Evolutionary conservation across 345 rosid species (phyloP).

Genomic region (Salix caprea): DNA sequence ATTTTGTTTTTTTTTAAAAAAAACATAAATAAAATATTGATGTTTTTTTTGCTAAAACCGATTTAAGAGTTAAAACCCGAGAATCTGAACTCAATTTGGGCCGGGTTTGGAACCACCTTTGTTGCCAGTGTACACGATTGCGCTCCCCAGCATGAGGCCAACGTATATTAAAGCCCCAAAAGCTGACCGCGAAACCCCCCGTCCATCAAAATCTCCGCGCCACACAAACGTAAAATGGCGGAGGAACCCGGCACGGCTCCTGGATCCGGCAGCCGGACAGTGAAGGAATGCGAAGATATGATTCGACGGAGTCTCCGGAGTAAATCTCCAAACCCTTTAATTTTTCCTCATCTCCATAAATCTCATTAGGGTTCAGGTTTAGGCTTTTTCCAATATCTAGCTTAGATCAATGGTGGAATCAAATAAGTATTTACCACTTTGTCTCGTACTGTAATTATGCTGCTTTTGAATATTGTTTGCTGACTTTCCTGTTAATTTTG

Average conservation of each 20-base stretch:
- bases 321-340: constrained; percentile 7
- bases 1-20: too few relatives aligned
- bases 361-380: constrained; percentile 19
- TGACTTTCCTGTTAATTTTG: background rate
- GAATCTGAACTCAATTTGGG: too few relatives aligned
- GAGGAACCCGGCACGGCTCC: constrained; percentile 15
- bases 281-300: constrained; percentile 43
- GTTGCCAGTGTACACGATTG: too few relatives aligned
- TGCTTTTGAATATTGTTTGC: constrained; percentile 8
- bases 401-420: background rate
- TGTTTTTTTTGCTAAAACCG: too few relatives aligned
- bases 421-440: background rate
- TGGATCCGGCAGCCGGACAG: constrained; percentile 19
- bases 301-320: constrained; percentile 52
- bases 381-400: background rate
- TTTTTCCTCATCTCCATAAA: background rate
- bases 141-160: too few relatives aligned
- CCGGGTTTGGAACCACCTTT: too few relatives aligned
- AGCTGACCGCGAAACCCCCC: background rate
- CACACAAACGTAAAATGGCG: constrained; percentile 22
- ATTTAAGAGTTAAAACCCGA: too few relatives aligned
- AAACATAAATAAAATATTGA: too few relatives aligned
- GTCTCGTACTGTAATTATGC: background rate
- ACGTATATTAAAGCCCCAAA: background rate
- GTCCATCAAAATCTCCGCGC: background rate